Conservation (phyloP, 1,284 basidiomycete species). For the Rhodotorula mucilaginosa region DNA sequence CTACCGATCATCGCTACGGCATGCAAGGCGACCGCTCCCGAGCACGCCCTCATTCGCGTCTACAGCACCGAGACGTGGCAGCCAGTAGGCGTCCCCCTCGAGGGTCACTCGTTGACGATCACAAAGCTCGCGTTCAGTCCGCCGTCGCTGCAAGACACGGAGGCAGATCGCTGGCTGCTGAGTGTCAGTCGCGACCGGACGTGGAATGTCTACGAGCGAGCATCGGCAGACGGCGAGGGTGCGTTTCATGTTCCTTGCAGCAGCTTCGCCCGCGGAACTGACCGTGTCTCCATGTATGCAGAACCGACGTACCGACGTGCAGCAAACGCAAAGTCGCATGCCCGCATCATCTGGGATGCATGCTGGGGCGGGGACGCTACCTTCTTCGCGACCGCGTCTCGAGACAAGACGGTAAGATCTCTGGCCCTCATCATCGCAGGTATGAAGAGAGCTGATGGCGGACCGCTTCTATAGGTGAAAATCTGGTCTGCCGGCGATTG, state of each 20-base stretch:
- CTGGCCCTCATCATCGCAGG: background rate
- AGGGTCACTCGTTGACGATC: constrained; percentile 84
- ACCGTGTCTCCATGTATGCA: background rate
- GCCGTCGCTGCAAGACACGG: constrained; percentile 46
- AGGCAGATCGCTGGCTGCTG: constrained; percentile 61
- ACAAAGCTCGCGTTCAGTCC: constrained; percentile 81
- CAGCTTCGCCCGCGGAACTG: background rate
- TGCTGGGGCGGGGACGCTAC: constrained; percentile 72
- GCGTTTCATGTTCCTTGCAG: constrained; percentile 25
- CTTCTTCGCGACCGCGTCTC: constrained; percentile 85
- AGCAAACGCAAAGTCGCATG: constrained; percentile 75
- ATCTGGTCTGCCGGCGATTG: constrained; percentile 19
- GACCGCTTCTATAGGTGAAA: constrained; percentile 18
- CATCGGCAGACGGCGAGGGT: constrained; percentile 16
- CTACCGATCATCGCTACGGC: constrained; percentile 79
- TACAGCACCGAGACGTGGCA: constrained; percentile 69
- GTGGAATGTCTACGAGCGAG: constrained; percentile 75
- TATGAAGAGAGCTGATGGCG: background rate
- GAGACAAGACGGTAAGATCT: constrained; percentile 79
- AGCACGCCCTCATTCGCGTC: constrained; percentile 85
- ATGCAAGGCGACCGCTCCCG: constrained; percentile 79
- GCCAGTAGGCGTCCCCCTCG: constrained; percentile 65
- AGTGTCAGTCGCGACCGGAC: constrained; percentile 87
- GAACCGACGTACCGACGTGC: constrained; percentile 59
- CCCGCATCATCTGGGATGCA: constrained; percentile 93